A percentile compares a stretch with the other conserved stretches of the same genome.
phyloP scores from a whole-genome alignment of 805 yeast species.

The Saturnispora sanitii region DNA sequence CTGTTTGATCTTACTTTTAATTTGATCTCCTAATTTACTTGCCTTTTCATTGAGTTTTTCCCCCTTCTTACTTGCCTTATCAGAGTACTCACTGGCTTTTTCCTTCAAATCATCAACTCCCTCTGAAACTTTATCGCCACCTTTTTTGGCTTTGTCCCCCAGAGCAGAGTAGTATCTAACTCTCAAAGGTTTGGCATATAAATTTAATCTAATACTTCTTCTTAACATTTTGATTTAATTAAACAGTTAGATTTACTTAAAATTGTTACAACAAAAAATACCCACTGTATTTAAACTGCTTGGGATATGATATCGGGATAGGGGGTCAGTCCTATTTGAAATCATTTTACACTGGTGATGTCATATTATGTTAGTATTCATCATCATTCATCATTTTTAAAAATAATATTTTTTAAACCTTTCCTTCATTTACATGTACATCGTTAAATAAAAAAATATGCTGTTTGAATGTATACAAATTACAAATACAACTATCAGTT shows the following conservation, averaged over 20 bases:
- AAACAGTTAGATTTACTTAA: no score
- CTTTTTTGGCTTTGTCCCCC: slow-evolving; percentile 10
- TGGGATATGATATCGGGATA: no score
- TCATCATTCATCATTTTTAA: no score
- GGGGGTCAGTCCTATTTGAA: no score
- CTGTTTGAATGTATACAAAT: background rate
- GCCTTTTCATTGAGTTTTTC: background rate
- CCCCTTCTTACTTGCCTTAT: background rate
- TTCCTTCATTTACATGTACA: no score
- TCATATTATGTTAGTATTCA: no score
- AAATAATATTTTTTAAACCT: no score
- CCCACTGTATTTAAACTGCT: no score
- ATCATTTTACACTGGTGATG: no score
- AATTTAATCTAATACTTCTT: background rate
- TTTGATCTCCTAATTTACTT: background rate
- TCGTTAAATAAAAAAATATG: no score
- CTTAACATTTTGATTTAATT: background rate
- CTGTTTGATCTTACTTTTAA: slow-evolving; percentile 2
- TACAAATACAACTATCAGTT: background rate
- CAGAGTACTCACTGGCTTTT: background rate
- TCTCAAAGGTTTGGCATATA: background rate
- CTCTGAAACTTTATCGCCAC: slow-evolving; percentile 7
- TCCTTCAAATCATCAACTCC: slow-evolving; percentile 7
- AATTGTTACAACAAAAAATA: no score
- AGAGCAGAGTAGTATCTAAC: slow-evolving; percentile 6